These are phyloP conservation scores for Yarrowia osloensis DNA, from an alignment of 805 yeast species.

Conservation along the genomic window DNA sequence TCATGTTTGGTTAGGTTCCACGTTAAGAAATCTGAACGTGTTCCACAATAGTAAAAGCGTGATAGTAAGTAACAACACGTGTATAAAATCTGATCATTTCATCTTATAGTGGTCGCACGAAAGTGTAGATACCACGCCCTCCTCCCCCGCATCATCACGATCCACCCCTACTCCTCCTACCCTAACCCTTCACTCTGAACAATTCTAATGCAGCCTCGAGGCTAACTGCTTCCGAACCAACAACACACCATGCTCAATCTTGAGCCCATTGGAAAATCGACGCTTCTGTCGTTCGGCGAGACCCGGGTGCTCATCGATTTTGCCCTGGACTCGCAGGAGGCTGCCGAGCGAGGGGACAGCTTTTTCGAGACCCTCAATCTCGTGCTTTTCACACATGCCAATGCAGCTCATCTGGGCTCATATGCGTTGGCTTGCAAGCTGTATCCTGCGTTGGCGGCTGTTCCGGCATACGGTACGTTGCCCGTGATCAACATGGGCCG, in stretches of 20 bases:
- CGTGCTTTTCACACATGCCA: conserved; percentile 83
- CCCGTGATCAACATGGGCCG: conserved; percentile 88
- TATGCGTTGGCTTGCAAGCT: conserved; percentile 63
- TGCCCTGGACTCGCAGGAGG: conserved; percentile 43
- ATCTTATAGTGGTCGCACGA: no score
- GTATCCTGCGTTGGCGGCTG: conserved; percentile 56
- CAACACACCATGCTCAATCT: conserved; percentile 15
- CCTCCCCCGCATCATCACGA: no score
- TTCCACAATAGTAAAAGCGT: no score
- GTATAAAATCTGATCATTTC: no score
- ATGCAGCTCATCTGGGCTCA: conserved; percentile 78
- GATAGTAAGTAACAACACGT: no score
- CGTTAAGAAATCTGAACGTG: no score
- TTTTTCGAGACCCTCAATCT: conserved; percentile 44
- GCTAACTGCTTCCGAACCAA: background rate
- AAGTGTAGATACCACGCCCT: no score
- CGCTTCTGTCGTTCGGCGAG: conserved; percentile 12
- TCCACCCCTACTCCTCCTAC: background rate
- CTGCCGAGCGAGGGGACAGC: conserved; percentile 49
- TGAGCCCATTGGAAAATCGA: conserved; percentile 22
- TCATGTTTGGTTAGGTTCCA: no score
- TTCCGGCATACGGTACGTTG: conserved; percentile 84
- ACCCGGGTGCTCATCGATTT: conserved; percentile 16
- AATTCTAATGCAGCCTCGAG: background rate
- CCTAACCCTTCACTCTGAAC: conserved; percentile 9